Percentiles rank a stretch among this genome's conserved stretches.
These are phyloP conservation scores for Phlebiopsis gigantea DNA, from an alignment of 768 basidiomycete genomes.

Conservation along the genomic window DNA sequence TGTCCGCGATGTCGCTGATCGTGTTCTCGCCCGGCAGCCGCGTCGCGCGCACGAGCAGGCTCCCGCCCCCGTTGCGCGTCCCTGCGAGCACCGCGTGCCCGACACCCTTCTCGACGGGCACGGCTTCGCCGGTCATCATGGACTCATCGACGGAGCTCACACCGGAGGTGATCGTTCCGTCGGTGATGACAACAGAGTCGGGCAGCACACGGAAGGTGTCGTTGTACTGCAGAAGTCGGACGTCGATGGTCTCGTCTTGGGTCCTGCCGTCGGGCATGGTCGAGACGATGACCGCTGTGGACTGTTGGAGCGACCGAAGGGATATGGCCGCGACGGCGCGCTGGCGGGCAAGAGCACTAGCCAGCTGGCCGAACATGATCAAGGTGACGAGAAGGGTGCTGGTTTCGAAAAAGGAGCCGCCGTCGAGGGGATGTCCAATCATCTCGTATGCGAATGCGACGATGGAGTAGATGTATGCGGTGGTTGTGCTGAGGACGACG, in stretches of 20 bases:
- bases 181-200: constrained; percentile 33
- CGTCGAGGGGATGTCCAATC: constrained; percentile 25
- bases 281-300: constrained; percentile 25
- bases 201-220: constrained; percentile 32
- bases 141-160: constrained; percentile 37
- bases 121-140: constrained; percentile 38
- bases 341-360: constrained; percentile 33
- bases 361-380: constrained; percentile 35
- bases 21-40: constrained; percentile 37
- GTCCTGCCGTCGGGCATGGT: constrained; percentile 16
- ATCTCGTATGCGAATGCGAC: constrained; percentile 32
- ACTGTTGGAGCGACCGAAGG: constrained; percentile 27
- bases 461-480: constrained; percentile 37
- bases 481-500: constrained; percentile 32
- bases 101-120: constrained; percentile 29
- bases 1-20: constrained; percentile 31
- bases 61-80: constrained; percentile 30
- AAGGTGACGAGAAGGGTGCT: constrained; percentile 36
- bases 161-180: constrained; percentile 32
- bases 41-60: constrained; percentile 30
- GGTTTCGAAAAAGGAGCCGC: constrained; percentile 38
- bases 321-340: constrained; percentile 29
- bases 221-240: constrained; percentile 30
- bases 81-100: constrained; percentile 34
- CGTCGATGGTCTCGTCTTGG: constrained; percentile 18